Conservation (phyloP, 23 red algal species). For the Gracilaria domingensis region DNA sequence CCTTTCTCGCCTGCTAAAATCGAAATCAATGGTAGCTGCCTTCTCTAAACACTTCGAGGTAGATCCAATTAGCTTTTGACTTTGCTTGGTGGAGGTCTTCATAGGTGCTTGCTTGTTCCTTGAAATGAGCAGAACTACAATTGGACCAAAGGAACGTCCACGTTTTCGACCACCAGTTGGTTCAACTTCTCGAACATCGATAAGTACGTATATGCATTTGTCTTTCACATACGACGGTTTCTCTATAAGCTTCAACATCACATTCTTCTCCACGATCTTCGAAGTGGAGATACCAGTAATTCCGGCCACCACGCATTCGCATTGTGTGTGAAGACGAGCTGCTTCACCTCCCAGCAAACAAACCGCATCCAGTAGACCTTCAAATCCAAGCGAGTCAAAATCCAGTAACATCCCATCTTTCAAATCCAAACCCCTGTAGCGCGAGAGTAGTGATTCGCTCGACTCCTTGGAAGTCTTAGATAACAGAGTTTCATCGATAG, state of each 20-base stretch:
- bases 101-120: background rate
- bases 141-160: conserved; percentile 42
- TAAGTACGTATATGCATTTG: conserved; percentile 25
- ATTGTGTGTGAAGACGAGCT: background rate
- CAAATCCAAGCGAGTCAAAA: conserved; percentile 30
- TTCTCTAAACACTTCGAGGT: conserved; percentile 22
- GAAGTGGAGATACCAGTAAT: conserved; percentile 4
- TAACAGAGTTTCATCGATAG: background rate
- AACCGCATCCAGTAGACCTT: conserved; percentile 52
- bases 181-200: conserved; percentile 42
- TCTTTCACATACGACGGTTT: background rate
- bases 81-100: conserved; percentile 9
- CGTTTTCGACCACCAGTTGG: conserved; percentile 52
- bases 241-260: conserved; percentile 3
- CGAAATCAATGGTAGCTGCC: background rate
- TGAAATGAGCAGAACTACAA: conserved; percentile 23
- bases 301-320: conserved; percentile 11
- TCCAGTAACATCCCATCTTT: conserved; percentile 14
- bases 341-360: conserved; percentile 34
- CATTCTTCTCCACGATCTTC: conserved; percentile 27
- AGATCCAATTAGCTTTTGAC: conserved; percentile 15
- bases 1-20: background rate
- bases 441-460: background rate
- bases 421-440: background rate
- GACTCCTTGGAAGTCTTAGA: background rate